phyloP scores from a whole-genome alignment of 2,329 filamentous ascomycete species.

The Endothia cerciana region DNA sequence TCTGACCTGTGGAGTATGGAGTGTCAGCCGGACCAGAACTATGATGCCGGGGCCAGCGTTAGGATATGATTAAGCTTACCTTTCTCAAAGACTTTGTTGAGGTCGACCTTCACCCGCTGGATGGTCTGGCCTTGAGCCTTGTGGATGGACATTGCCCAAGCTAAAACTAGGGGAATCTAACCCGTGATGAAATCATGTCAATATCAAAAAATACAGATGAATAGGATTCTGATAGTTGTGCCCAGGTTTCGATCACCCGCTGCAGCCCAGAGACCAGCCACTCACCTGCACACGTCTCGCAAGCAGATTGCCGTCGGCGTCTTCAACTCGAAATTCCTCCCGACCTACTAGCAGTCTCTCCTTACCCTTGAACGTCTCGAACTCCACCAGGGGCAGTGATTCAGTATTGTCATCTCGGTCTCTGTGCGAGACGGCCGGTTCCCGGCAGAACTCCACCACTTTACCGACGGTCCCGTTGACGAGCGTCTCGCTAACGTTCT shows the following conservation, averaged over 20 bases:
- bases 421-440: neutral
- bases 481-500: constrained; percentile 74
- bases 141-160: constrained; percentile 28
- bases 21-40: neutral
- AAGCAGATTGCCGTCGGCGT: constrained; percentile 24
- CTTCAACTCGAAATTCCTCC: constrained; percentile 25
- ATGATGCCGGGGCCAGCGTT: neutral
- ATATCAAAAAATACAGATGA: neutral
- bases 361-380: constrained; percentile 19
- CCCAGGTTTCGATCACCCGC: too few species aligned
- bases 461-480: constrained; percentile 76
- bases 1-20: constrained; percentile 10
- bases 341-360: constrained; percentile 18
- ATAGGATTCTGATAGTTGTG: neutral
- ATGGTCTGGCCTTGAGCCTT: constrained; percentile 30
- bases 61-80: neutral
- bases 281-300: constrained; percentile 24
- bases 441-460: constrained; percentile 62
- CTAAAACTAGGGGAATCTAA: constrained; percentile 23
- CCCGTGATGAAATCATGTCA: neutral
- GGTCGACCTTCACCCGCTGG: constrained; percentile 24
- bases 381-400: constrained; percentile 22
- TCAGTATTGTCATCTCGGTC: neutral
- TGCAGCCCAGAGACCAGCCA: neutral
- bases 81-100: constrained; percentile 27